These are phyloP conservation scores for Cordyceps farinosa DNA, from an alignment of 2,329 filamentous ascomycete species.

Conservation along the genomic window DNA sequence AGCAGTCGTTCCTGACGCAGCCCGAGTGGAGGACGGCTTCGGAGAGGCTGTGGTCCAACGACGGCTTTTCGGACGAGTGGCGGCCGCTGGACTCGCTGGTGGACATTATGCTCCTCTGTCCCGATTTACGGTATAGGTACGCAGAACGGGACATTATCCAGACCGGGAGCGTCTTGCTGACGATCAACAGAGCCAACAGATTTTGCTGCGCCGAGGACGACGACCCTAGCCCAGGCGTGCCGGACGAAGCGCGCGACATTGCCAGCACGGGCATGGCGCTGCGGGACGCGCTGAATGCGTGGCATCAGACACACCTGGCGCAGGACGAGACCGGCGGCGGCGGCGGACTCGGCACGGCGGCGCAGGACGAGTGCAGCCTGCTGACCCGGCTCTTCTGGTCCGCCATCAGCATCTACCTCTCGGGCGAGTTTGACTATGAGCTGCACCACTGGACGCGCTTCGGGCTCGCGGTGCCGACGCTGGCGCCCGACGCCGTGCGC, in stretches of 20 bases:
- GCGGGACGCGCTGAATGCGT: constrained; percentile 12
- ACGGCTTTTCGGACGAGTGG: neutral
- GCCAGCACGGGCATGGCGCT: constrained; percentile 10
- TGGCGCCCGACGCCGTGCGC: constrained; percentile 24
- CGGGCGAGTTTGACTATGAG: constrained; percentile 36
- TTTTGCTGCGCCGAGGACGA: constrained; percentile 5
- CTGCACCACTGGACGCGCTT: constrained; percentile 28
- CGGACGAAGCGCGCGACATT: constrained; percentile 7
- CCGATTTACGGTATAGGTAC: constrained; percentile 30
- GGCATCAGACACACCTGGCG: constrained; percentile 20
- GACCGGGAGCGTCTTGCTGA: neutral
- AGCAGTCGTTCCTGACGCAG: constrained; percentile 26
- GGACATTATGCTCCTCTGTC: constrained; percentile 31
- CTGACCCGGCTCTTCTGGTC: constrained; percentile 28
- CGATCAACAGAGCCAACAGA: neutral
- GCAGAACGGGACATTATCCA: neutral
- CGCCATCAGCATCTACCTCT: constrained; percentile 36
- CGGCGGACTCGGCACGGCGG: neutral
- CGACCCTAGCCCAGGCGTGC: neutral
- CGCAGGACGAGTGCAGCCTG: constrained; percentile 19
- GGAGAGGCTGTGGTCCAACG: neutral
- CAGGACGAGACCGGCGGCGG: neutral
- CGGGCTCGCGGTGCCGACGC: constrained; percentile 23
- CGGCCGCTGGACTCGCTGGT: constrained; percentile 27
- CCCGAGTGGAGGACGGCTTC: constrained; percentile 25